Evolutionary conservation across 306 rosid genomes (phyloP), one percentile per base, ranked within the genome.

Genomic region (Cucurbita maxima): DNA sequence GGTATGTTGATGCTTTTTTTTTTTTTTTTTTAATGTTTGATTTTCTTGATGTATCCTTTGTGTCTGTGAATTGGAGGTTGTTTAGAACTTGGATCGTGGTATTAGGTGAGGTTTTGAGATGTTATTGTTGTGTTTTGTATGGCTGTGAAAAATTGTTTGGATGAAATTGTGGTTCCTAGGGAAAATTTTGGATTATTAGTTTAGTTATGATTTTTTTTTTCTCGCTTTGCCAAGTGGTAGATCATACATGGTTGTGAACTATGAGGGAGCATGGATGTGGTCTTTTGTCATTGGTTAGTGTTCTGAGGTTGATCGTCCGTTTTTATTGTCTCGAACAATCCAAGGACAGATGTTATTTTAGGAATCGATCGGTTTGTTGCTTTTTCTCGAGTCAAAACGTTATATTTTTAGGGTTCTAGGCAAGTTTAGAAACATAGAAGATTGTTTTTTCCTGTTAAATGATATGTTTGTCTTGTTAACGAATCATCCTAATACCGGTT

Each of bases 1-100:
- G 99, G 99, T 95, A 78, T 84, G 87, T n/a, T 45, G 22, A 19
- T 48, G 40, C 16, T n/a, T 20, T 76, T 37, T 0, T 2, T 72
- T 1, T 3, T 48, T 5, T 13, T 5, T 15, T 68, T 50, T 11
- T 14, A 30, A 6, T 25, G 1, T 56, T 15, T 63, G 41, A 67
- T 66, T 77, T 10, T 44, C 58, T 11, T 67, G 43, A 7, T 77
- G 15, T 79, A 2, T 10, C 7, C 34, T 19, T 63, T 59, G 44
- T 47, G 59, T 78, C 52, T 76, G 73, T n/a, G 34, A 58, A 51
- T 14, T 43, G 36, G 41, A 36, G 38, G 76, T 12, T 76, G 40
- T 72, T 76, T 80, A 22, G 79, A 59, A 77, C 68, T 5, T 48
- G 18, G 18, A 14, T 57, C 12, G 37, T 25, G 47, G 11, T 8